These are phyloP conservation scores for Choiromyces venosus DNA, from an alignment of 495 filamentous ascomycete species.

Conservation along the genomic window DNA sequence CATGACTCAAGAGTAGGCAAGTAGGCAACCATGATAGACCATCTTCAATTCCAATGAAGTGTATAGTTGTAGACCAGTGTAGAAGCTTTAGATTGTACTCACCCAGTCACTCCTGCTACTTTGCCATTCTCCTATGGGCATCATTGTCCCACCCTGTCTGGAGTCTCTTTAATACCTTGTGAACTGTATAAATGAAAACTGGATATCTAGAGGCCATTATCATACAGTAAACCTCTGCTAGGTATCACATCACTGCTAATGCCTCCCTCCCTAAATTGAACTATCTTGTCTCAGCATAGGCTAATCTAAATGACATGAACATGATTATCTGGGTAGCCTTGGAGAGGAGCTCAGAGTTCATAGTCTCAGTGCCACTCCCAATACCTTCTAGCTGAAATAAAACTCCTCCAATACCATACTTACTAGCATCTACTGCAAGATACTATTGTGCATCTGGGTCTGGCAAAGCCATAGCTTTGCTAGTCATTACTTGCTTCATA, in stretches of 20 bases:
- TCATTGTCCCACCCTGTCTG: constrained; percentile 7
- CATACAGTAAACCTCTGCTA: constrained; percentile 5
- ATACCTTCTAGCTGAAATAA: constrained; percentile 12
- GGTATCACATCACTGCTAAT: constrained; percentile 3
- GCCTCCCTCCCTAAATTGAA: not conserved
- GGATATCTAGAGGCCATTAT: not conserved
- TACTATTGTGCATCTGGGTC: constrained; percentile 6
- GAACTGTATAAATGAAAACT: constrained; percentile 8
- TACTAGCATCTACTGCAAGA: not conserved
- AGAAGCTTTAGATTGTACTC: not conserved
- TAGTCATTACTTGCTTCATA: too few species aligned
- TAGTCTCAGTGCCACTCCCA: too few species aligned
- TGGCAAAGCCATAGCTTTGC: too few species aligned
- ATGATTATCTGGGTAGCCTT: not conserved
- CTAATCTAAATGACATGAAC: constrained; percentile 6
- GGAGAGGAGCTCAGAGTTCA: not conserved
- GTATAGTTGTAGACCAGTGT: too few species aligned
- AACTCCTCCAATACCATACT: constrained; percentile 1
- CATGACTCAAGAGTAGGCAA: too few species aligned
- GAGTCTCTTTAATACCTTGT: not conserved
- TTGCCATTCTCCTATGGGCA: not conserved
- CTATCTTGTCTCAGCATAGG: constrained; percentile 5
- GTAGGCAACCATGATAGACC: too few species aligned
- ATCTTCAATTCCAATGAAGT: too few species aligned
- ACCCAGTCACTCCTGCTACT: not conserved